Evolutionary conservation across 495 filamentous ascomycete genomes (phyloP), one percentile per base, ranked within the genome.

Genomic region (Tuber magnatum): DNA sequence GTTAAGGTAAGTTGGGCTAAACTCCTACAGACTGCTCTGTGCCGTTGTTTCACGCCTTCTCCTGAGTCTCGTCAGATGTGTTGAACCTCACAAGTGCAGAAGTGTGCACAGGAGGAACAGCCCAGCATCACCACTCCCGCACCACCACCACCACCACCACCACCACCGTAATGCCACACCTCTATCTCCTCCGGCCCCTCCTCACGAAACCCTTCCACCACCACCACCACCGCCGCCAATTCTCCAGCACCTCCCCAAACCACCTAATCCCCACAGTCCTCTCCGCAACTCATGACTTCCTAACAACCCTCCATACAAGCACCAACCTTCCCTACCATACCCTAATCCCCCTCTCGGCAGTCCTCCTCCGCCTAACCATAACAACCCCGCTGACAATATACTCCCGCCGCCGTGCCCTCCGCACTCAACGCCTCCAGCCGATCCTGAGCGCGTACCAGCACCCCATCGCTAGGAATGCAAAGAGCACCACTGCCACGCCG

Each of bases 321-420:
- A 88, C 87, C 40, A 84, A 86, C 69, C 86, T 91, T 4, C 88
- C 93, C 76, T 97, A 93, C 93, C 89, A 83, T 70, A 79, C 88
- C 14, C 87, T 89, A 40, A 88, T 97, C 72, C 93, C 93, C 0
- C 85, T 92, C 73, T 86, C 91, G 1, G 91, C 92, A 2, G 72
- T 93, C 4, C 51, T 88, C 69, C 84, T 94, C 70, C 90, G 90
- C 73, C 84, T 86, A 43, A 71, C 85, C 44, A 81, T 91, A 78
- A 88, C 89, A 65, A 80, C 90, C 5, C 92, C 92, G 0, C 75
- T 91, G 4, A 83, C 87, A 32, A 77, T 89, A 61, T 92, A 89
- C 82, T 83, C 84, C 73, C 86, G 83, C 73, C 75, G 74, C 75
- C 80, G 86, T 72, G 35, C 81, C 77, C 78, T 86, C 77, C 85